Conservation (phyloP, 177 flowering plant genomes). For the Vitis hybrid region DNA sequence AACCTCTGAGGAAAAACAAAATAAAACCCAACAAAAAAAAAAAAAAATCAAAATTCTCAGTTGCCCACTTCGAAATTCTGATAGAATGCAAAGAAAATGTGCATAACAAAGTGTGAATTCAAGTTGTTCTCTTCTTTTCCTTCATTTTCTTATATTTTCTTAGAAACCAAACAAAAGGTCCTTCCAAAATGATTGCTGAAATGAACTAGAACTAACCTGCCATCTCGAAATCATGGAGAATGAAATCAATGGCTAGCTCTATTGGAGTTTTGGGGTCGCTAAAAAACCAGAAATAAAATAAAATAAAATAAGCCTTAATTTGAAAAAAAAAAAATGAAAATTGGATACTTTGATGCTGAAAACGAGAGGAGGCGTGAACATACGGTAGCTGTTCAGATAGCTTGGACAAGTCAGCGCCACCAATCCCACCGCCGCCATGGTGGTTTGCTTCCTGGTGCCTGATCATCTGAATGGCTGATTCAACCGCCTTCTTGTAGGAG, state of each 20-base stretch:
- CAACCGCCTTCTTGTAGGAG: conserved; percentile 83
- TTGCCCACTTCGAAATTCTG: not conserved
- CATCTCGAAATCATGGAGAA: conserved; percentile 62
- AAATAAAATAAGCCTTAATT: not conserved
- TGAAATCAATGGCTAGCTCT: conserved; percentile 93
- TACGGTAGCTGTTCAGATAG: conserved; percentile 43
- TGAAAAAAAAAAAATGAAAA: conserved; percentile 4
- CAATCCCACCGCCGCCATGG: conserved; percentile 1
- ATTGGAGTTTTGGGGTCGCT: conserved; percentile 80
- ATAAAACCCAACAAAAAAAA: not conserved
- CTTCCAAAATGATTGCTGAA: not conserved
- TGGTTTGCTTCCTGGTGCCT: conserved; percentile 35
- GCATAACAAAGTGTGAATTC: not conserved
- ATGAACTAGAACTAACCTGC: conserved; percentile 28
- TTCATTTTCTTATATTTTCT: not conserved
- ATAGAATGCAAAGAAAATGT: not conserved
- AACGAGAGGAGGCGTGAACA: not conserved
- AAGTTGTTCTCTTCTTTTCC: not conserved
- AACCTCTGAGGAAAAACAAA: conserved; percentile 52
- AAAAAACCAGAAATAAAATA: conserved; percentile 5
- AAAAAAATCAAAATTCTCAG: not conserved
- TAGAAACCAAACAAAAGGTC: conserved; percentile 13
- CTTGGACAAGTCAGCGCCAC: conserved; percentile 1
- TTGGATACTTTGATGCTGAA: not conserved
- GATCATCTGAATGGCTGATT: conserved; percentile 65